Evolutionary conservation across 805 yeast genomes (phyloP).

Genomic region (Wickerhamiella nectarea): DNA sequence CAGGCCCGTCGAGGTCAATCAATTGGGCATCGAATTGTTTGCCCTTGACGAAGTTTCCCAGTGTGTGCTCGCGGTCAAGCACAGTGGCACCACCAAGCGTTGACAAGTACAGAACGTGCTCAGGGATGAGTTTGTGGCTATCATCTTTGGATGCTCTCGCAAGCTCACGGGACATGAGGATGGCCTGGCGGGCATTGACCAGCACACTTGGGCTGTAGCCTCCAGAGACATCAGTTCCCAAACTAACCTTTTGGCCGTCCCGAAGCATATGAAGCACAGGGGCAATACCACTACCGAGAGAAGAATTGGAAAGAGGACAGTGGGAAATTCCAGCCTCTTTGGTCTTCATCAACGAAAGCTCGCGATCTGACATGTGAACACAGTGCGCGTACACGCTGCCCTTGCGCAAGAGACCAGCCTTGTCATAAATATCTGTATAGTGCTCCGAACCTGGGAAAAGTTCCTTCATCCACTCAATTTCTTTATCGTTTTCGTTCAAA

Average conservation of each 20-base stretch:
- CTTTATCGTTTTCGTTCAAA: constrained; percentile 66
- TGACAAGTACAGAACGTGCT: constrained; percentile 66
- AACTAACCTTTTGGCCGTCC: constrained; percentile 56
- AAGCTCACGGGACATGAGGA: constrained; percentile 55
- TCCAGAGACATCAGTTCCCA: constrained; percentile 73
- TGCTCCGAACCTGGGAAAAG: constrained; percentile 56
- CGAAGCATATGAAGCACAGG: constrained; percentile 57
- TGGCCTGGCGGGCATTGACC: constrained; percentile 53
- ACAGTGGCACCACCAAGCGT: constrained; percentile 86
- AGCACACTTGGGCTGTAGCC: constrained; percentile 58
- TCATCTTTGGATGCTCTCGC: constrained; percentile 41
- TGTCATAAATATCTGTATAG: constrained; percentile 69
- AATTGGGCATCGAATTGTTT: constrained; percentile 76
- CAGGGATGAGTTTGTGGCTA: constrained; percentile 40
- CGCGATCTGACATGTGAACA: constrained; percentile 55
- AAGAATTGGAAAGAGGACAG: constrained; percentile 85
- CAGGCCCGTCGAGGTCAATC: constrained; percentile 42
- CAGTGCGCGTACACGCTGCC: constrained; percentile 84
- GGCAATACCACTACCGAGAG: constrained; percentile 83
- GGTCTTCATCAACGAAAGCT: constrained; percentile 40
- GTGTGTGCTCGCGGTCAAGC: constrained; percentile 37
- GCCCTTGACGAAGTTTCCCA: constrained; percentile 67
- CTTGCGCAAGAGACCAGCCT: constrained; percentile 42
- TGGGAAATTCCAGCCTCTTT: constrained; percentile 67
- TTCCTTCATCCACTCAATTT: constrained; percentile 56